Evolutionary conservation across 106 monocot genomes (phyloP), one percentile per base, ranked within the genome.

Genomic region (Dendrobium nobile): DNA sequence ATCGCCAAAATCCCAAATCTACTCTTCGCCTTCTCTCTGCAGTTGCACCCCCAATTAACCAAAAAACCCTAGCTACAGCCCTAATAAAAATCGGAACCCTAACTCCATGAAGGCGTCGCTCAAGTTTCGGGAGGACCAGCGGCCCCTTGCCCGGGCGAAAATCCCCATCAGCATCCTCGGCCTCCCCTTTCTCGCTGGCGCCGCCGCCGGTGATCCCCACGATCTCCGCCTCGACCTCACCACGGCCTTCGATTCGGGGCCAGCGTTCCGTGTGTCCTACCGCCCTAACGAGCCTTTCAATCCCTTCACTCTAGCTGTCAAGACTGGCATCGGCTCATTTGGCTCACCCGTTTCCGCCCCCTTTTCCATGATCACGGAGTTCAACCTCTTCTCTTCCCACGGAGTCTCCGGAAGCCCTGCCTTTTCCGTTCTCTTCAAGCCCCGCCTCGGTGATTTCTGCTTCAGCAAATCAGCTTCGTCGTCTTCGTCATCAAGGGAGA

Each of bases 161-260:
- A 77, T 97, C 48, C 94, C 92, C 20, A 85, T 97, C 81, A 86
- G 85, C 84, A 82, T 97, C 84, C 86, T 97, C 58, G 94, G 94
- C 26, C 61, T 97, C 41, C 97, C 94, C 10, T 92, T 97, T 84
- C 75, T 87, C 84, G 84, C 92, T 40, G 89, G 86, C 79, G 47
- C 91, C 51, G 73, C 86, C 72, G 88, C 90, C 54, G 94, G 92
- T 31, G 91, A 89, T 19, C 26, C 84, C 4, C 80, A 73, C 74
- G 94, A 94, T 68, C 92, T 97, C 70, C 90, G 94, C 79, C 77
- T 97, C 41, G 94, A 97, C 79, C 90, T 97, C 55, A 75, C 85
- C 77, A 92, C 97, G 33, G 88, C 94, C 81, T 97, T 97, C 84
- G 86, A 85, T 3, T 86, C 89, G 82, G 92, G 92, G 47, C 94